Base-by-base conservation (phyloP, 2,329 filamentous ascomycete genomes). In the Cercospora zeina region DNA sequence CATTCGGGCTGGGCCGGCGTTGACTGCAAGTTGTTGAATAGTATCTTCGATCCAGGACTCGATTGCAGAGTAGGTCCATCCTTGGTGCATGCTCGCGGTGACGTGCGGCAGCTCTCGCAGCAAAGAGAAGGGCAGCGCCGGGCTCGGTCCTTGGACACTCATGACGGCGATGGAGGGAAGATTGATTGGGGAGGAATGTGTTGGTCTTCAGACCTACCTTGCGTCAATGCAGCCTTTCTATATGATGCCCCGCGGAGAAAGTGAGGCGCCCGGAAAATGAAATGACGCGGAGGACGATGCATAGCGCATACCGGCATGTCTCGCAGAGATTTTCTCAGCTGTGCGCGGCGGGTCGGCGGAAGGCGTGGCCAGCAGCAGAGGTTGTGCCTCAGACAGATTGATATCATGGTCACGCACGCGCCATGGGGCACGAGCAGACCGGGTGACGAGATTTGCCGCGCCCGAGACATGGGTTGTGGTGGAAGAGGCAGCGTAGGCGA, bases 21-120 rank as follows among this genome's bases (percentile, higher is more conserved):
- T 58, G 21, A 39, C 39, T 3, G 55, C 33, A 13, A 58, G 16
- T n/a, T 58, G 27, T 13, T 58, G 55, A 19, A 58, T 58, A 3
- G 55, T 58, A 8, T 58, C 39, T 27, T 58, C 55, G 5, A 58
- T 58, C 55, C 55, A 58, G 10, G 55, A 58, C 24, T 58, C 55
- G 19, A 58, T 58, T 11, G 55, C 55, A 49, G 55, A 47, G 3
- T 58, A 47, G 2, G 55, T 58, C 55, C 55, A 58, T 31, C 55
- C 55, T 27, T 58, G 55, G 39, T 50, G 39, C 55, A 58, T 58
- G 55, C 55, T 58, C 21, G 37, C 55, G 36, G 55, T 58, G 11
- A 49, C 55, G 21, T 58, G 37, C 1, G 55, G 55, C 13, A 58
- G 39, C 19, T 57, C 54, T 45, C 39, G 55, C 13, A 49, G 4